These are phyloP conservation scores for Chrysoporthe puriensis DNA, from an alignment of 2,329 filamentous ascomycete species.

Conservation along the genomic window DNA sequence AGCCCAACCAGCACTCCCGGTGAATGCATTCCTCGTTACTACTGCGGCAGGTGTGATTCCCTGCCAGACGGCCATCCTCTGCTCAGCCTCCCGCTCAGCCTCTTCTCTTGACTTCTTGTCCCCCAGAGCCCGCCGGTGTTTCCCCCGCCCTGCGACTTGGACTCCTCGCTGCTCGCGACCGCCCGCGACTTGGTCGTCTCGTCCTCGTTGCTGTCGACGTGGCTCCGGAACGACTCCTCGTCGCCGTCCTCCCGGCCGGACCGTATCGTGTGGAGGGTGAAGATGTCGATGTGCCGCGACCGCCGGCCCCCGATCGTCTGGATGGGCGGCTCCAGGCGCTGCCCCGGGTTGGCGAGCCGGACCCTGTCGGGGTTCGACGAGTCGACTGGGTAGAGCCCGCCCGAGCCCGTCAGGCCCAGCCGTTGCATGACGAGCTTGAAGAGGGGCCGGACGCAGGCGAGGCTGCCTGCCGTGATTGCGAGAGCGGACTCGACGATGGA, in stretches of 20 bases:
- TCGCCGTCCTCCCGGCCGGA: neutral
- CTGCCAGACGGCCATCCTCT: neutral
- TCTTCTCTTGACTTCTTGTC: neutral
- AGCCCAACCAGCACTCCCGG: neutral
- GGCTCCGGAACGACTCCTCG: slow-evolving; percentile 3
- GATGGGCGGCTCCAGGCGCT: neutral
- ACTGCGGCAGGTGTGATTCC: neutral
- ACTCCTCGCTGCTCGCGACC: slow-evolving; percentile 4
- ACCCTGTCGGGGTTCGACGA: slow-evolving; percentile 2
- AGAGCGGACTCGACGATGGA: slow-evolving; percentile 52
- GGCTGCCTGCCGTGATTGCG: slow-evolving; percentile 51
- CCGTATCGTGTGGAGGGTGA: slow-evolving; percentile 11
- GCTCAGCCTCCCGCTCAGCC: neutral
- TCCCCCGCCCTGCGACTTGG: neutral
- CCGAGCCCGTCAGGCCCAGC: slow-evolving; percentile 32
- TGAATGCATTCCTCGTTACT: neutral
- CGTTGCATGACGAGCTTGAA: slow-evolving; percentile 39
- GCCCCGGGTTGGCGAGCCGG: neutral
- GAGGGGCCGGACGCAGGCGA: slow-evolving; percentile 52
- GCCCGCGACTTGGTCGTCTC: neutral
- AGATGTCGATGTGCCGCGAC: slow-evolving; percentile 8
- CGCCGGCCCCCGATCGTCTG: neutral
- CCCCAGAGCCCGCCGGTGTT: neutral
- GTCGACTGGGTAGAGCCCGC: neutral
- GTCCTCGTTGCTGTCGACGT: neutral